These are phyloP conservation scores for Tephrocybe sp. DNA, from an alignment of 768 basidiomycete species.

Conservation along the genomic window DNA sequence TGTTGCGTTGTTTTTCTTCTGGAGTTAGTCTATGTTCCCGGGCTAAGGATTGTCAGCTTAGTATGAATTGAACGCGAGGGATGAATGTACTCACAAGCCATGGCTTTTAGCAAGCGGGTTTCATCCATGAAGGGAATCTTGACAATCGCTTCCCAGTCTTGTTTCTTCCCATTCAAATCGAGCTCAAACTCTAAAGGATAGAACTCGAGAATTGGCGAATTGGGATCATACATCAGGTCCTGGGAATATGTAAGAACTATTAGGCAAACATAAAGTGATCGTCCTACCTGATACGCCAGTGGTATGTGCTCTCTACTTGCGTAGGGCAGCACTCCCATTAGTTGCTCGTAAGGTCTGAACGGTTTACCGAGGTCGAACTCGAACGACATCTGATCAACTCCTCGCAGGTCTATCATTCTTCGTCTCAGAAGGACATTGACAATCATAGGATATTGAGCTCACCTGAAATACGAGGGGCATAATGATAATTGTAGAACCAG, in stretches of 20 bases:
- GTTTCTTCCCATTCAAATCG: slow-evolving; percentile 97
- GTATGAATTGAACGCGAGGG: background rate
- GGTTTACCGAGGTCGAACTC: slow-evolving; percentile 83
- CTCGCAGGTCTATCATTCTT: slow-evolving; percentile 46
- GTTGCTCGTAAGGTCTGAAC: slow-evolving; percentile 90
- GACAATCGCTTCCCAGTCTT: slow-evolving; percentile 98
- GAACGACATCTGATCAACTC: slow-evolving; percentile 81
- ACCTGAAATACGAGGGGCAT: slow-evolving; percentile 96
- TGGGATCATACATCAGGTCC: slow-evolving; percentile 86
- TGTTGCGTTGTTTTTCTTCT: slow-evolving; percentile 76
- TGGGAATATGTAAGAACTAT: slow-evolving; percentile 25
- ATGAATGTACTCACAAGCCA: slow-evolving; percentile 58
- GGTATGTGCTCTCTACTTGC: slow-evolving; percentile 91
- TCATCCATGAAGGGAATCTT: slow-evolving; percentile 98
- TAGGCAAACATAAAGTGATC: background rate
- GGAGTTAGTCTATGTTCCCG: slow-evolving; percentile 73
- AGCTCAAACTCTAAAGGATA: slow-evolving; percentile 90
- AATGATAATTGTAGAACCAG: slow-evolving; percentile 99
- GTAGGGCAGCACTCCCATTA: slow-evolving; percentile 95
- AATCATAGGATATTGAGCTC: slow-evolving; percentile 16
- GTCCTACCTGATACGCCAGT: slow-evolving; percentile 69
- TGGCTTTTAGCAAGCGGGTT: slow-evolving; percentile 70
- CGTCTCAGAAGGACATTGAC: background rate
- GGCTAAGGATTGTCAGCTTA: slow-evolving; percentile 36
- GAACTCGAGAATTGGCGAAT: slow-evolving; percentile 90